Base-by-base conservation (phyloP, 805 yeast species). In the Yamadazyma tumulicola region DNA sequence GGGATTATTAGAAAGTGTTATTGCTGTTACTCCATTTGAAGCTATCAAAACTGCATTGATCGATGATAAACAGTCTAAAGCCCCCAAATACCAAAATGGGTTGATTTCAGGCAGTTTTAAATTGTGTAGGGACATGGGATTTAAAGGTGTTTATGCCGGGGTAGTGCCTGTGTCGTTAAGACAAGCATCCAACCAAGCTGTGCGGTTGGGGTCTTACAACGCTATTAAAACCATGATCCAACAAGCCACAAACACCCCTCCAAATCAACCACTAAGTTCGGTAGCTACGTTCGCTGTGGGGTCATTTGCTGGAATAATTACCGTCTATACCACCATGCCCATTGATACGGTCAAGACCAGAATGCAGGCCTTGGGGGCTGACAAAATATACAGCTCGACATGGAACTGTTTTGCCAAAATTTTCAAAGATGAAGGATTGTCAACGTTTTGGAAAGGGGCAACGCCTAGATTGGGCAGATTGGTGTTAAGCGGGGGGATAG, bases 381-480 rank as follows among this genome's bases (percentile, higher is more conserved):
- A 73, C 32, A 70, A 72, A 48, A 61, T 72, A 51, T 93, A 91
- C 62, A 57, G 74, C 1, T 77, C 88, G 30, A 89, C 97, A 0
- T 14, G 82, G 26, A 75, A 91, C 61, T 91, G 97, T 61, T 89
- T 94, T 49, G 75, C 64, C 13, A 79, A 75, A 43, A 80, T 93
- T 33, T 82, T 84, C 59, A 81, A 67, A 52, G 82, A 91, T 35
- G 98, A 91, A 63, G 98, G 98, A 7, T 64, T 89, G 45, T 65
- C 76, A 52, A 84, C 96, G 4, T 87, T 88, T 64, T 91, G 98
- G 98, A 86, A 86, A 62, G 98, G 98, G 42, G 96, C 97, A 22
- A 93, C 97, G 2, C 97, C 98, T 29, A 75, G 98, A 55, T 68
- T 91, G 42, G 97, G 97, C 5, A 77, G 98, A 50, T 72, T 91